Evolutionary conservation across 1,139 yeast genomes (phyloP).

Genomic region (Pneumocystis sp.): DNA sequence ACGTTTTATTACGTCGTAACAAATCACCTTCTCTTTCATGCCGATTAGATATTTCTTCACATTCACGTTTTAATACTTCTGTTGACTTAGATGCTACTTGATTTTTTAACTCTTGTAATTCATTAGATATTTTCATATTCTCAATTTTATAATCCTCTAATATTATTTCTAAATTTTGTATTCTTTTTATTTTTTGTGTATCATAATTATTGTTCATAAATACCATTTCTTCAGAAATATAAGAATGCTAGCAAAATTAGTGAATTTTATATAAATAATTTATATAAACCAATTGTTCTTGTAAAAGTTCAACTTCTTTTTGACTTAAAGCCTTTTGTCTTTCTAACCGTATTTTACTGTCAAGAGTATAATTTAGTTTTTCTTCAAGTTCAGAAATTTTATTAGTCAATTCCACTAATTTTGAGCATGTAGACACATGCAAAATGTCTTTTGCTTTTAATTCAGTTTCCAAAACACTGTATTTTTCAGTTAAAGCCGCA

Average conservation of each 20-base stretch:
- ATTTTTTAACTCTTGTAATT: constrained; percentile 20
- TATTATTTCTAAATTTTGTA: constrained; percentile 34
- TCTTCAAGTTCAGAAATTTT: constrained; percentile 24
- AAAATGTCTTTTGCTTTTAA: constrained; percentile 22
- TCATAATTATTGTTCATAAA: constrained; percentile 18
- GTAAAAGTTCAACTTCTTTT: constrained; percentile 47
- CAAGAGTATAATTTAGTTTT: constrained; percentile 19
- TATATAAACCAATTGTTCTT: constrained; percentile 29
- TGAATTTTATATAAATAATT: neutral
- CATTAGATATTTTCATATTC: constrained; percentile 29
- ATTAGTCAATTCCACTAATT: constrained; percentile 26
- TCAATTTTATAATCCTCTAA: constrained; percentile 47
- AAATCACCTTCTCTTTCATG: constrained; percentile 19
- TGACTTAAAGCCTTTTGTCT: constrained; percentile 39
- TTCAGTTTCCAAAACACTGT: constrained; percentile 19
- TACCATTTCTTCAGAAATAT: constrained; percentile 25
- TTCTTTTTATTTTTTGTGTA: constrained; percentile 20
- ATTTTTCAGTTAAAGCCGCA: neutral
- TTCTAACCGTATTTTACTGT: constrained; percentile 28
- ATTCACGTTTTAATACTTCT: constrained; percentile 27
- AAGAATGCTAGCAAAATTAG: constrained; percentile 15
- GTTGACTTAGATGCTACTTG: constrained; percentile 18
- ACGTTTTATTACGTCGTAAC: neutral
- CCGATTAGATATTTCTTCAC: constrained; percentile 19
- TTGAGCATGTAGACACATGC: constrained; percentile 21